Conservation (phyloP, 345 rosid species). For the Arabis alpina region DNA sequence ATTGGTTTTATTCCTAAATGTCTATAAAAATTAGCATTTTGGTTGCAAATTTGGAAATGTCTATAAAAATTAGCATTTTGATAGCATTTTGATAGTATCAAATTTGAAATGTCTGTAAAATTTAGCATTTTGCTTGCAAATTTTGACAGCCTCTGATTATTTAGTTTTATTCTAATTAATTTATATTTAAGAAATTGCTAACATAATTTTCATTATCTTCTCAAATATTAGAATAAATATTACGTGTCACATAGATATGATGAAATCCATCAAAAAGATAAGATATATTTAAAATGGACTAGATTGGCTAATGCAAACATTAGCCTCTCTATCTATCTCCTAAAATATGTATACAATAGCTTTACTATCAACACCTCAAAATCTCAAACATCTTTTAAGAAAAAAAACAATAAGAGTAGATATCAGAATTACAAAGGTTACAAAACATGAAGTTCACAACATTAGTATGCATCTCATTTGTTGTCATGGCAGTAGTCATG, state of each 20-base stretch:
- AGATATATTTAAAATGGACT: neutral
- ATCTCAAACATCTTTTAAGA: conserved; percentile 7
- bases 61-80: no score
- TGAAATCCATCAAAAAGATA: neutral
- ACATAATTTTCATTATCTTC: neutral
- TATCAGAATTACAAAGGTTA: neutral
- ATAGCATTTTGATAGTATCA: no score
- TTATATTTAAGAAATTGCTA: neutral
- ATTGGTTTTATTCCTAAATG: no score
- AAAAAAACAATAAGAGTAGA: neutral
- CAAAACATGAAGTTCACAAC: conserved; percentile 14
- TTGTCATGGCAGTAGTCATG: neutral
- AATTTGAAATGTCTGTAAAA: no score
- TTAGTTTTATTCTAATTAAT: neutral
- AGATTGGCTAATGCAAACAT: neutral
- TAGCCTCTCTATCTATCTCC: neutral
- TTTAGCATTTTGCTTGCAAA: neutral
- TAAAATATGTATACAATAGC: neutral
- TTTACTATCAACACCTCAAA: neutral
- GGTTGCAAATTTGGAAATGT: no score
- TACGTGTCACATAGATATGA: neutral
- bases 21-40: no score
- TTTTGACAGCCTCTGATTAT: neutral
- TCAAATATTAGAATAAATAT: neutral
- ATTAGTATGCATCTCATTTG: neutral